These are phyloP conservation scores for Grammothele lineata DNA, from an alignment of 768 basidiomycete genomes.

Conservation along the genomic window DNA sequence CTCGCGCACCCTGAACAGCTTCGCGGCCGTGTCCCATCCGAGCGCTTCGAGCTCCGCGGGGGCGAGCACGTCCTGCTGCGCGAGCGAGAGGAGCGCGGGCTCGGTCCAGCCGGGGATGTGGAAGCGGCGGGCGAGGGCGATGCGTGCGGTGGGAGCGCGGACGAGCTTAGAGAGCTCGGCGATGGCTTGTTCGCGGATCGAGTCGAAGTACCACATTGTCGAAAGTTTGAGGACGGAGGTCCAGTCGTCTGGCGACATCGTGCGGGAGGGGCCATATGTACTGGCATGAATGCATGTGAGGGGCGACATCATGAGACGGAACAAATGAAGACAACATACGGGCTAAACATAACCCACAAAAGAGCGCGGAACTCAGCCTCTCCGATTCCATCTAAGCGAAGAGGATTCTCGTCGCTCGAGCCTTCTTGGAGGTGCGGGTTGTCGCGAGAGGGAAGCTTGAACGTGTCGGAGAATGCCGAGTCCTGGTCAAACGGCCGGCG, in stretches of 20 bases:
- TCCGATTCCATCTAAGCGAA: constrained; percentile 59
- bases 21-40: constrained; percentile 6
- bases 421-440: constrained; percentile 55
- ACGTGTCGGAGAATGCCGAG: constrained; percentile 59
- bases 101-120: constrained; percentile 10
- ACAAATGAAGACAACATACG: constrained; percentile 47
- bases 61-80: constrained; percentile 4
- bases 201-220: constrained; percentile 12
- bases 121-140: constrained; percentile 4
- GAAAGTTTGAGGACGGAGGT: constrained; percentile 14
- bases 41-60: constrained; percentile 5
- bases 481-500: constrained; percentile 45
- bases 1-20: constrained; percentile 8
- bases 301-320: background rate
- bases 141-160: constrained; percentile 3
- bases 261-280: background rate
- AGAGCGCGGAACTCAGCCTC: constrained; percentile 67
- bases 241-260: constrained; percentile 8
- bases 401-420: constrained; percentile 57
- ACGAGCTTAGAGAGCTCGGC: constrained; percentile 1
- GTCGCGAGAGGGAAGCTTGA: constrained; percentile 45
- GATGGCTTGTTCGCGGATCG: constrained; percentile 9
- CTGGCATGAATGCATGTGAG: background rate
- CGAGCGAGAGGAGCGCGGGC: constrained; percentile 11
- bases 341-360: constrained; percentile 72